Evolutionary conservation across 768 basidiomycete species (phyloP).

Genomic region (Cantharellus cinnabarinus): DNA sequence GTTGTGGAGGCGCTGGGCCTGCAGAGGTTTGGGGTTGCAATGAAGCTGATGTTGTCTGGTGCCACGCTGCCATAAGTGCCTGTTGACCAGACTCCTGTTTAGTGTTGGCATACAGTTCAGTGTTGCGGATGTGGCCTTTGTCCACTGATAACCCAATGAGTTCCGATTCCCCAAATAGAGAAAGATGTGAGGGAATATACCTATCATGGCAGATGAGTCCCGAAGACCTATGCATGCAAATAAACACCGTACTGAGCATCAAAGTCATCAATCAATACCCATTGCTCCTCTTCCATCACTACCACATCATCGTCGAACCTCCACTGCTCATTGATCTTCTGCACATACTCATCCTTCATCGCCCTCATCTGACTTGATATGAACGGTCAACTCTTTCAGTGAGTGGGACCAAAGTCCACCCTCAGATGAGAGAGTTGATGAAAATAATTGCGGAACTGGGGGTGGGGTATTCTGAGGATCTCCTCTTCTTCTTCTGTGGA

Average conservation of each 20-base stretch:
- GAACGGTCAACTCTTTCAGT: constrained; percentile 1
- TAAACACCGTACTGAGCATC: constrained; percentile 11
- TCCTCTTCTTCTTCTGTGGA: background rate
- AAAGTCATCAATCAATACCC: constrained; percentile 20
- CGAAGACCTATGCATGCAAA: background rate
- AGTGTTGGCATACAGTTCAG: background rate
- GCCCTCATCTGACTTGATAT: background rate
- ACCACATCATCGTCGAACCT: constrained; percentile 17
- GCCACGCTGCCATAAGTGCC: background rate
- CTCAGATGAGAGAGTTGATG: constrained; percentile 8
- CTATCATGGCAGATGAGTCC: background rate
- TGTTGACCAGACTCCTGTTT: background rate
- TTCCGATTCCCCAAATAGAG: background rate
- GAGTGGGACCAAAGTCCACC: background rate
- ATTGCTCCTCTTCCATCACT: constrained; percentile 16
- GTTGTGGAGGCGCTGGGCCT: too few species aligned
- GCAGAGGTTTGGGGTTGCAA: too few species aligned
- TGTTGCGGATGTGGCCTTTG: background rate
- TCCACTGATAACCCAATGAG: background rate
- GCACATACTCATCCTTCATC: constrained; percentile 8
- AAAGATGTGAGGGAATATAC: background rate
- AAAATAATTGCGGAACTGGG: constrained; percentile 4
- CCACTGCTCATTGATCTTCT: constrained; percentile 17
- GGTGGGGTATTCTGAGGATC: constrained; percentile 2
- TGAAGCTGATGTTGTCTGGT: background rate